Base-by-base conservation (phyloP, 257 asterid species). In the Cynanchum wilfordii region DNA sequence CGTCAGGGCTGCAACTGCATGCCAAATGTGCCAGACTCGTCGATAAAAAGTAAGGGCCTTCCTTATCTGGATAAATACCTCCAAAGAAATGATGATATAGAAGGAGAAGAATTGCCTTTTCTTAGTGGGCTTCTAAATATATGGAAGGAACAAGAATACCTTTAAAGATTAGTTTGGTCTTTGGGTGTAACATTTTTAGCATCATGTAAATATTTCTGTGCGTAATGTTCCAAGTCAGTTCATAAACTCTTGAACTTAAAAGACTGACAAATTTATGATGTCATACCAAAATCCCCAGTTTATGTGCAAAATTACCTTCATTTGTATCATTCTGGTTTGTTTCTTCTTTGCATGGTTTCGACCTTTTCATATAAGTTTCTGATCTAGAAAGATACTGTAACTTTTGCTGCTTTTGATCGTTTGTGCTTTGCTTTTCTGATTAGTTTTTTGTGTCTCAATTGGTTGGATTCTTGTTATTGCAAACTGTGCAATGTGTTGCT, bases 11-110 rank as follows among this genome's bases (percentile, higher is more conserved):
- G 84, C 85, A 19, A 62, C 85, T 27, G 38, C 79, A 25, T 88
- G 92, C 77, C 88, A 75, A 30, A 78, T 85, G 75, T 91, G 97
- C 70, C 81, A 71, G 72, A 81, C 83, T 47, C 84, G 82, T 27
- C 92, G 84, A 56, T 86, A 80, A 88, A 88, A 25, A 9, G 6
- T 50, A 50, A 40, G 27, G 54, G 36, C 58, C 40, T 70, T 30
- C 51, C 16, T 50, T 50, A 1, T 8, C 56, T 51, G 30, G 59
- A 70, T 20, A 29, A 29, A 47, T 24, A 54, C 29, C 54, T 36
- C 44, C 36, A 30, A 22, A 22, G 17, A 42, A 24, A 65, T 7
- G 5, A 45, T 45, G 38, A 33, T 33, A 33, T 42, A 42, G 47
- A 42, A 7, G 47, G 45, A 40, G 47, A 42, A 8, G 47, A 7